Conservation (phyloP, 2,329 filamentous ascomycete genomes). For the Aspergillus floridensis region DNA sequence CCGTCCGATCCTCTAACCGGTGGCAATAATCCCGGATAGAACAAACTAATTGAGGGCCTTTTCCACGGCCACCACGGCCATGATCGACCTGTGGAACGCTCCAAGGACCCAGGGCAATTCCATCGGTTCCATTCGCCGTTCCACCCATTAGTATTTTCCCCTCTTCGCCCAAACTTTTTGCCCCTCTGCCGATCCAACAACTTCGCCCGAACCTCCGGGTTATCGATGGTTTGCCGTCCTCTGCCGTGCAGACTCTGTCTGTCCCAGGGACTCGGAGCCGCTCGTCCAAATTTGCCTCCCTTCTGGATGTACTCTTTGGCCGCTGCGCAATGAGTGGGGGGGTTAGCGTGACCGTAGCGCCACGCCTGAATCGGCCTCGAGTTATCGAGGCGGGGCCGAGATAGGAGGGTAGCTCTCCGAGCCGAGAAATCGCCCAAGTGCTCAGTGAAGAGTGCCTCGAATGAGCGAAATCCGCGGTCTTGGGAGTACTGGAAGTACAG, state of each 20-base stretch:
- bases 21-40: constrained; percentile 7
- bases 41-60: constrained; percentile 4
- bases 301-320: constrained; percentile 3
- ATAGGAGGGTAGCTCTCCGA: not conserved
- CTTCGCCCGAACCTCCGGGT: not conserved
- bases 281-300: constrained; percentile 11
- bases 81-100: constrained; percentile 18
- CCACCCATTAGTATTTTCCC: not conserved
- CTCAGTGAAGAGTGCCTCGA: not conserved
- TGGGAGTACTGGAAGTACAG: not conserved
- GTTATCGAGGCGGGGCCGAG: not conserved
- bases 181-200: constrained; percentile 3
- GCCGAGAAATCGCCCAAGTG: not conserved
- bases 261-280: constrained; percentile 1
- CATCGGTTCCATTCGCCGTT: constrained; percentile 8
- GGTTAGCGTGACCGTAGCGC: not conserved
- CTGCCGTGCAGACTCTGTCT: constrained; percentile 3
- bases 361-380: not conserved
- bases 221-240: not conserved
- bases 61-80: constrained; percentile 3
- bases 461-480: not conserved
- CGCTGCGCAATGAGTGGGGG: not conserved
- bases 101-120: not conserved
- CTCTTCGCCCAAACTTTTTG: constrained; percentile 1
- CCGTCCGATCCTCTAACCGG: not conserved